These are phyloP conservation scores for Mollisiaceae sp. DNA, from an alignment of 2,329 filamentous ascomycete genomes.

Conservation along the genomic window DNA sequence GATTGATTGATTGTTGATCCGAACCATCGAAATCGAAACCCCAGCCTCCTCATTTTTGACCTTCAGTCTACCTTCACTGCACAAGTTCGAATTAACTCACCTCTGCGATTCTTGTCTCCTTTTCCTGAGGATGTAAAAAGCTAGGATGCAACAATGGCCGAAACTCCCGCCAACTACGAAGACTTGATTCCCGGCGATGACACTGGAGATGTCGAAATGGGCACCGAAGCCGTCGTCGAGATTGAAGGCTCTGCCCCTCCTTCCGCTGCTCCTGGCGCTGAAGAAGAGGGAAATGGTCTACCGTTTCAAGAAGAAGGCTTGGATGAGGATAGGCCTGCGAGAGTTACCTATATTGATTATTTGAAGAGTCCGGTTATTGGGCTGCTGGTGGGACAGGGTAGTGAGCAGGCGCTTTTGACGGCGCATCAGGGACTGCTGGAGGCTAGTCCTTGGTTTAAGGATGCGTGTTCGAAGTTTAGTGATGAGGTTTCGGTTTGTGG, in stretches of 20 bases:
- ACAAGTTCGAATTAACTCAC: neutral
- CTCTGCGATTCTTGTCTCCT: too few relatives aligned
- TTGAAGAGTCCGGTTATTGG: conserved; percentile 73
- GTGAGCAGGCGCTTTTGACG: conserved; percentile 66
- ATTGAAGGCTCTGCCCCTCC: conserved; percentile 29
- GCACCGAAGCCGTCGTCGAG: conserved; percentile 36
- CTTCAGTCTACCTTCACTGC: neutral
- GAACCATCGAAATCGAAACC: neutral
- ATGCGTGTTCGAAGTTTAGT: conserved; percentile 64
- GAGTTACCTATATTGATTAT: conserved; percentile 58
- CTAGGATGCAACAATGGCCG: conserved; percentile 29
- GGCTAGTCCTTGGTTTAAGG: conserved; percentile 76
- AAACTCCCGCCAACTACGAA: conserved; percentile 27
- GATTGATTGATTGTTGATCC: neutral
- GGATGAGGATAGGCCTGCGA: conserved; percentile 28
- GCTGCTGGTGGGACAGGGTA: conserved; percentile 66
- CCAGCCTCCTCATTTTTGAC: neutral
- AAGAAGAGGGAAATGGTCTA: conserved; percentile 28
- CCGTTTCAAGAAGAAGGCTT: conserved; percentile 33
- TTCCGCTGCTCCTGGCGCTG: conserved; percentile 6
- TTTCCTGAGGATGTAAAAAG: neutral
- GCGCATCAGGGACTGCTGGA: conserved; percentile 80
- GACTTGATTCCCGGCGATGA: conserved; percentile 23
- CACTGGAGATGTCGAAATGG: conserved; percentile 39
- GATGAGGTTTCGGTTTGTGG: conserved; percentile 63